These are phyloP conservation scores for Trapa incisa DNA, from an alignment of 345 rosid species.

Conservation along the genomic window DNA sequence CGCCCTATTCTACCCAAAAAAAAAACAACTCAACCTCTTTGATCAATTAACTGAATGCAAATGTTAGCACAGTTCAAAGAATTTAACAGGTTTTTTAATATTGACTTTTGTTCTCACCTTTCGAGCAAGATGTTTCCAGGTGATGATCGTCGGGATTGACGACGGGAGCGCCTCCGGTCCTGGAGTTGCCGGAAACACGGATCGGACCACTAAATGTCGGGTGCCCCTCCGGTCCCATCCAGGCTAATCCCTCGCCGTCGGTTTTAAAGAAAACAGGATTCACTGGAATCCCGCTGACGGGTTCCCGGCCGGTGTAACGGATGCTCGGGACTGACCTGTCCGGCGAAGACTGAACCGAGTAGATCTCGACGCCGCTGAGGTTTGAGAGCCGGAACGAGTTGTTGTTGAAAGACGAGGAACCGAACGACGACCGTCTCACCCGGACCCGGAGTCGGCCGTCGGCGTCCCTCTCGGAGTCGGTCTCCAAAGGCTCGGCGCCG, in stretches of 20 bases:
- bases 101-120: not conserved
- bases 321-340: constrained; percentile 1
- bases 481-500: constrained; percentile 2
- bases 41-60: not conserved
- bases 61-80: too few relatives aligned
- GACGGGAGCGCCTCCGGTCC: not conserved
- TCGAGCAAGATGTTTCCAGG: not conserved
- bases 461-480: constrained; percentile 4
- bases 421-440: constrained; percentile 2
- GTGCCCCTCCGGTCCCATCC: not conserved
- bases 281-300: not conserved
- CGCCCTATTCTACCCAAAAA: not conserved
- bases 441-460: constrained; percentile 9
- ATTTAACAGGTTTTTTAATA: too few relatives aligned
- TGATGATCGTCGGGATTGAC: not conserved
- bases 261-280: not conserved
- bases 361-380: constrained; percentile 9
- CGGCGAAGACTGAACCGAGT: constrained; percentile 1
- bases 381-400: not conserved
- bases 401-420: not conserved
- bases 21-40: not conserved
- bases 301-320: not conserved
- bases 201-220: not conserved
- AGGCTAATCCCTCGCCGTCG: too few relatives aligned
- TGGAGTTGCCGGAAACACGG: not conserved